Evolutionary conservation across 805 yeast species (phyloP).

Genomic region (Cyberlindnera maritima): DNA sequence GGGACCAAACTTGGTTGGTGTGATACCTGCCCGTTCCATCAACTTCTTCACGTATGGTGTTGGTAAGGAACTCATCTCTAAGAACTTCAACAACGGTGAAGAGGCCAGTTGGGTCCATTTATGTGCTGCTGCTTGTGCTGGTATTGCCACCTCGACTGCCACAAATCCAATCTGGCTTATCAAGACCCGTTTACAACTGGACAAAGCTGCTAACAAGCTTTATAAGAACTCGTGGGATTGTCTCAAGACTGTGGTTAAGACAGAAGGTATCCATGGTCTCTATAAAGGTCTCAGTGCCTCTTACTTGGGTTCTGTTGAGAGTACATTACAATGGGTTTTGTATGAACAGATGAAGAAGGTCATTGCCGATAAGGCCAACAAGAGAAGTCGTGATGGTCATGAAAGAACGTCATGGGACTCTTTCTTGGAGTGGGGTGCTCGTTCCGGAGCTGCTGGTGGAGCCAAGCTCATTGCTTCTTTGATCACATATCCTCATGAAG

Average conservation of each 20-base stretch:
- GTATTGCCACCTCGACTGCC: slow-evolving; percentile 90
- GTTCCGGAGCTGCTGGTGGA: slow-evolving; percentile 96
- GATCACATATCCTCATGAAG: slow-evolving; percentile 96
- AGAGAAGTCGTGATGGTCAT: slow-evolving; percentile 32
- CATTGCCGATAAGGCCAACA: slow-evolving; percentile 51
- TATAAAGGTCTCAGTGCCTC: slow-evolving; percentile 94
- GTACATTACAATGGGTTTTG: slow-evolving; percentile 93
- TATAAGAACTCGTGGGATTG: slow-evolving; percentile 90
- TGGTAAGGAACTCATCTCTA: slow-evolving; percentile 74
- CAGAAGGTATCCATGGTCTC: slow-evolving; percentile 78
- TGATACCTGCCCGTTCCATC: slow-evolving; percentile 95
- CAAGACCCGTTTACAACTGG: slow-evolving; percentile 91
- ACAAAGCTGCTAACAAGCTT: slow-evolving; percentile 60
- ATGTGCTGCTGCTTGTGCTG: slow-evolving; percentile 85
- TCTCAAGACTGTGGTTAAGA: slow-evolving; percentile 57
- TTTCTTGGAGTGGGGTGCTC: slow-evolving; percentile 85
- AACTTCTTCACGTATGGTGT: slow-evolving; percentile 96
- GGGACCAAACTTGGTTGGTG: slow-evolving; percentile 96
- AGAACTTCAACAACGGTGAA: slow-evolving; percentile 63
- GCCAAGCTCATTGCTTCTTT: slow-evolving; percentile 93
- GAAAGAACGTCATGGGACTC: slow-evolving; percentile 50
- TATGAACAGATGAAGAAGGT: slow-evolving; percentile 90
- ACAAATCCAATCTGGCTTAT: slow-evolving; percentile 98
- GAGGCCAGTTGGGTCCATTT: slow-evolving; percentile 87
- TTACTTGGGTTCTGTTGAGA: slow-evolving; percentile 88